Evolutionary conservation across 2,329 filamentous ascomycete genomes (phyloP), one percentile per base, ranked within the genome.

Genomic region (Nakataea oryzae): DNA sequence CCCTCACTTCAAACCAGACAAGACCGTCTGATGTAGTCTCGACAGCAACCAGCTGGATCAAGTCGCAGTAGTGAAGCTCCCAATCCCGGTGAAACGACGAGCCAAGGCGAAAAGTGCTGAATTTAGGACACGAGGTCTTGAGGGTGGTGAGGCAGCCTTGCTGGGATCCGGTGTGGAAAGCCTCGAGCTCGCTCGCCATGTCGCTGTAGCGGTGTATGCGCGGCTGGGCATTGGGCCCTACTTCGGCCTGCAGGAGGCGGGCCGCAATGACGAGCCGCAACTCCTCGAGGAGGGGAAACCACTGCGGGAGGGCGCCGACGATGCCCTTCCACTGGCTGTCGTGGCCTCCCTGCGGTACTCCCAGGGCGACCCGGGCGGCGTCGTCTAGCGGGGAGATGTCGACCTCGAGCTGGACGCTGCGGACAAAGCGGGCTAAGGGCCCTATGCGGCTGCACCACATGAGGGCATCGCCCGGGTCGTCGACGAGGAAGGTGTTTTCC

Each of bases 321-420:
- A 61, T 28, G 14, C 30, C 28, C 30, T 61, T 61, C 59, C 59
- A 61, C 50, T 61, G 50, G 5, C n/a, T 27, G 59, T 61, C 59
- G 29, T 56, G 30, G 11, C 59, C 59, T 13, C 29, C 29, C 13
- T 5, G 21, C 27, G 27, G 21, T 14, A 58, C 28, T 13, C 56
- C 56, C 26, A 61, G 30, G 5, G 21, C 12, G 5, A n/a, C 29
- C 59, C 59, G 57, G 28, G 32, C 47, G n/a, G 21, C 14, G 29
- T 30, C 47, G n/a, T 56, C 50, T 3, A 61, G 29, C 12, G 59
- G 59, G 1, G 59, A 61, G 9, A 61, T 27, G 27, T 61, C 59
- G 17, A 57, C 59, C 54, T 61, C 59, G 59, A 61, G 28, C 27
- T 56, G 50, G 21, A 61, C 28, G 27, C 34, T 27, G 13, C 54